phyloP scores from a whole-genome alignment of 352 stramenopile species.

The Globisporangium viniferum region DNA sequence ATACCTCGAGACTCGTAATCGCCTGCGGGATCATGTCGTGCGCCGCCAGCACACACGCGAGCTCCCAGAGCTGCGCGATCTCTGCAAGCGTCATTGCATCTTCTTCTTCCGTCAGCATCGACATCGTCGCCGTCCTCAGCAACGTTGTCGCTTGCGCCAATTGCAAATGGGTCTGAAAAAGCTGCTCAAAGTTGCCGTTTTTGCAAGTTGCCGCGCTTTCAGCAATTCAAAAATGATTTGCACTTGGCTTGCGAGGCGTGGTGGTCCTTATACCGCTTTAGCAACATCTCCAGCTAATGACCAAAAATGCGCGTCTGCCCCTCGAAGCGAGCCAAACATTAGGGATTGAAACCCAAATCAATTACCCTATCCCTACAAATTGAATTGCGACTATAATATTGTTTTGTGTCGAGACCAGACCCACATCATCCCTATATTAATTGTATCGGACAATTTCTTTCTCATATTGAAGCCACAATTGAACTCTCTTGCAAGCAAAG shows the following conservation, averaged over 20 bases:
- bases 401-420: not conserved
- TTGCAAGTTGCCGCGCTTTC: not conserved
- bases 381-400: not conserved
- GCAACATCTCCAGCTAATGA: not conserved
- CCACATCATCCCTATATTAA: not conserved
- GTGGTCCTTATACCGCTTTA: not conserved
- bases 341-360: too few species aligned
- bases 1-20: slow-evolving; percentile 50
- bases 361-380: too few species aligned
- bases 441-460: not conserved
- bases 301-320: not conserved
- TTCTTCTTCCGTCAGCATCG: not conserved
- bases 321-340: too few species aligned
- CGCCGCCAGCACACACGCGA: slow-evolving; percentile 43
- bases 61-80: slow-evolving; percentile 56
- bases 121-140: not conserved
- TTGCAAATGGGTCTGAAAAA: not conserved
- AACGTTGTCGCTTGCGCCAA: not conserved
- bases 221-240: not conserved
- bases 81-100: slow-evolving; percentile 12
- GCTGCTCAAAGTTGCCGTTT: not conserved
- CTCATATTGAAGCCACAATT: slow-evolving; percentile 7
- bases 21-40: slow-evolving; percentile 40
- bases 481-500: not conserved
- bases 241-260: not conserved